These are phyloP conservation scores for Hypoxylon sp. DNA, from an alignment of 2,329 filamentous ascomycete genomes.

Conservation along the genomic window DNA sequence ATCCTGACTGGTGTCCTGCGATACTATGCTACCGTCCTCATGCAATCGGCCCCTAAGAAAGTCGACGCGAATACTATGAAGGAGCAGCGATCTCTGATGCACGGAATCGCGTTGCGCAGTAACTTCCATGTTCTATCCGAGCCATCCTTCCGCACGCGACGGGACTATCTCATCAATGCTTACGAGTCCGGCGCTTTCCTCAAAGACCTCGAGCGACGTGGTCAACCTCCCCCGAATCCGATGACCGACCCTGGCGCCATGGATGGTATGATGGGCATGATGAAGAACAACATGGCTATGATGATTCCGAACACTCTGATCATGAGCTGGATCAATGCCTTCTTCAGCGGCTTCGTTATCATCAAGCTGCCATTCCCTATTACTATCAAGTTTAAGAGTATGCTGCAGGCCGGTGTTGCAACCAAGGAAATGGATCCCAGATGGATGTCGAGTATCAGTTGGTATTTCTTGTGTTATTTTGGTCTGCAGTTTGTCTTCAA, in stretches of 20 bases:
- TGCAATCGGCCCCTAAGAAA: constrained; percentile 87
- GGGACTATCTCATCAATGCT: constrained; percentile 82
- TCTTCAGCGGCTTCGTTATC: constrained; percentile 98
- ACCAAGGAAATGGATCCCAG: constrained; percentile 96
- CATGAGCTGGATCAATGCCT: constrained; percentile 99
- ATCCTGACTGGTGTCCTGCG: constrained; percentile 94
- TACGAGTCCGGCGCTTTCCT: constrained; percentile 90
- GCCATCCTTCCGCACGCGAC: constrained; percentile 82
- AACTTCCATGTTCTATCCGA: constrained; percentile 86
- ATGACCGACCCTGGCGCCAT: constrained; percentile 96
- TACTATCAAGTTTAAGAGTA: constrained; percentile 99
- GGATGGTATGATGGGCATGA: constrained; percentile 99
- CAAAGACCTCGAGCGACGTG: constrained; percentile 88
- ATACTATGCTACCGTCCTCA: constrained; percentile 95
- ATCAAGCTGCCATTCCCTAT: constrained; percentile 98
- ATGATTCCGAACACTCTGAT: constrained; percentile 99
- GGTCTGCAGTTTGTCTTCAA: constrained; percentile 97
- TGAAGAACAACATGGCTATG: constrained; percentile 99
- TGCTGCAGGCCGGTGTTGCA: constrained; percentile 97
- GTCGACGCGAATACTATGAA: constrained; percentile 81
- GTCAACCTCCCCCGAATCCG: constrained; percentile 91
- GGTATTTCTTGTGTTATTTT: constrained; percentile 99
- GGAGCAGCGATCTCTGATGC: constrained; percentile 87
- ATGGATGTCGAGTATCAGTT: constrained; percentile 98
- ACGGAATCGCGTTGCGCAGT: constrained; percentile 85